Evolutionary conservation across 805 yeast species (phyloP).

Genomic region (Debaryomyces prosopidis): DNA sequence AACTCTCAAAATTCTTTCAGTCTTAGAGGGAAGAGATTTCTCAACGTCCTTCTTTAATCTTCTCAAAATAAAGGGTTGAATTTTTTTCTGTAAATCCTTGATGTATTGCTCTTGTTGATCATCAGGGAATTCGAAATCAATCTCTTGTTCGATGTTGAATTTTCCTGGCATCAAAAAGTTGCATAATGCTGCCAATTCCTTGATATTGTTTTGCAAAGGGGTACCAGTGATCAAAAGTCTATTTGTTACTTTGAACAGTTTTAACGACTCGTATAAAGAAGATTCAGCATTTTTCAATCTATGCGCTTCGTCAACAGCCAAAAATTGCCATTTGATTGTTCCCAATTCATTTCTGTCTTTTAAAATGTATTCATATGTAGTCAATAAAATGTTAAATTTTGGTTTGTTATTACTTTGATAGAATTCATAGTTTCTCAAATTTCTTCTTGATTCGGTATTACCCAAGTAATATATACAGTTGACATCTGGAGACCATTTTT

Average conservation of each 20-base stretch:
- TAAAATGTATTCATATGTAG: constrained; percentile 94
- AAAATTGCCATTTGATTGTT: constrained; percentile 85
- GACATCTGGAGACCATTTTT: constrained; percentile 95
- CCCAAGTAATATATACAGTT: constrained; percentile 94
- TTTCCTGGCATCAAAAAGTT: constrained; percentile 96
- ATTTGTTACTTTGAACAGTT: constrained; percentile 79
- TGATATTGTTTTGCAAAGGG: constrained; percentile 92
- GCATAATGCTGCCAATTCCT: constrained; percentile 92
- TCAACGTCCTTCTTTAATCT: constrained; percentile 97
- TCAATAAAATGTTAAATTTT: constrained; percentile 86
- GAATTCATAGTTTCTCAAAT: constrained; percentile 83
- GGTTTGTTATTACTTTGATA: constrained; percentile 66
- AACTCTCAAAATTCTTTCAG: constrained; percentile 92
- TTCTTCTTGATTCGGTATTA: constrained; percentile 79
- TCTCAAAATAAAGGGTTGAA: constrained; percentile 90
- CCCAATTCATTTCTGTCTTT: constrained; percentile 86
- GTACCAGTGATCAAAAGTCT: constrained; percentile 95
- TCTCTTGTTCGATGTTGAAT: constrained; percentile 86
- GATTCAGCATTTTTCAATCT: constrained; percentile 92
- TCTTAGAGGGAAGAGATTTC: constrained; percentile 91
- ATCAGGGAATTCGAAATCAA: constrained; percentile 89
- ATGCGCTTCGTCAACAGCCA: constrained; percentile 99
- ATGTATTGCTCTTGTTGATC: constrained; percentile 87
- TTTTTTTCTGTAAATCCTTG: constrained; percentile 75
- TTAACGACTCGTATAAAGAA: constrained; percentile 85